Base-by-base conservation (phyloP, 257 asterid genomes). In the Scutellaria baicalensis region DNA sequence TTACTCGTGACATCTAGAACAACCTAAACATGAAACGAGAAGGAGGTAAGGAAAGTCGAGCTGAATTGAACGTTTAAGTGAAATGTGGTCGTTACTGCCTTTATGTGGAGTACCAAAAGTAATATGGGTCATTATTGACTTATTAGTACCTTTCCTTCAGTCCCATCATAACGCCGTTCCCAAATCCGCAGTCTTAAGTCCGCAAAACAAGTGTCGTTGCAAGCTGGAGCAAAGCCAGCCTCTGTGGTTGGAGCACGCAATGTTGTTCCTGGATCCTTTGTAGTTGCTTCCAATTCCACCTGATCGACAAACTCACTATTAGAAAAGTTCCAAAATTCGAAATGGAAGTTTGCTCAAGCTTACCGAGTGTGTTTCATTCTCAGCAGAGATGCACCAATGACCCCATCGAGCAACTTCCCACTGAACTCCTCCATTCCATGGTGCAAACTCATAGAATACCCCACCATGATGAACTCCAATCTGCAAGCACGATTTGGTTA, bases 381-480 rank as follows among this genome's bases (percentile, higher is more conserved):
- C 96, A 8, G 95, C 99, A 72, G 86, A 77, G 31, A 93, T 74
- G 81, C 58, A 77, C 99, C 97, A 93, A 54, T 79, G 86, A 11
- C 99, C 99, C 99, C 99, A 93, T 38, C 73, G 84, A 64, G 85
- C 68, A 64, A 93, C 73, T 80, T 93, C 99, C 99, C 99, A 93
- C 59, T n/a, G 72, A 58, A 93, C 84, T 59, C 78, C 87, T 75
- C 96, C 97, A 74, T 80, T 84, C 99, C 99, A 93, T 2, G 99
- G 99, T 52, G 82, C 96, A 20, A 93, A 91, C 75, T 93, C 99
- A 31, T 84, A 91, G 76, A 89, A 86, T 23, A 86, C 78, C 73
- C 96, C 97, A 47, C 84, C 86, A 61, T 84, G 83, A 81, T 93
- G 99, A 68, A 93, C 69, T 56, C 95, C 96, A 51, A 93, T 66